Conservation (phyloP, 1,284 basidiomycete species). For the Microbotryomycetes sp. region DNA sequence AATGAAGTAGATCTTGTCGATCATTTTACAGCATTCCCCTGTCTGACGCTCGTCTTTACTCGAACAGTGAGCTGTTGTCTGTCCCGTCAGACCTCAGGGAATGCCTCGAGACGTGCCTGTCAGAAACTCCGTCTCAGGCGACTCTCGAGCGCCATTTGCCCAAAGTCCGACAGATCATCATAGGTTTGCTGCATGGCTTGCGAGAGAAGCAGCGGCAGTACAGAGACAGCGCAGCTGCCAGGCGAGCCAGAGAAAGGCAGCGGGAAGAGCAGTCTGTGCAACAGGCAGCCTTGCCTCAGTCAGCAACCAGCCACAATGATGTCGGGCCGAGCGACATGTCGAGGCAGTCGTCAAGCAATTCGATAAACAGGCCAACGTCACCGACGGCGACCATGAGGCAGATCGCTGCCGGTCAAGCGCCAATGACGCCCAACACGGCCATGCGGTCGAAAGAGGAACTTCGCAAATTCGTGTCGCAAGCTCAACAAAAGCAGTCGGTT, state of each 20-base stretch:
- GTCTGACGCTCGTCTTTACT: too few relatives aligned
- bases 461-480: slow-evolving; percentile 21
- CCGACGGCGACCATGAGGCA: neutral
- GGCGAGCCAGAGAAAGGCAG: slow-evolving; percentile 6
- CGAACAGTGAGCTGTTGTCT: slow-evolving; percentile 66
- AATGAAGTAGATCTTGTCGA: slow-evolving; percentile 82
- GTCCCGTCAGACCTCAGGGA: slow-evolving; percentile 83
- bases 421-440: slow-evolving; percentile 20
- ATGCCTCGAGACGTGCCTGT: slow-evolving; percentile 83
- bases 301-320: neutral
- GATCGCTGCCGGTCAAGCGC: neutral
- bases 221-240: slow-evolving; percentile 22
- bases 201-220: slow-evolving; percentile 83
- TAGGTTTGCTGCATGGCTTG: slow-evolving; percentile 80
- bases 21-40: too few relatives aligned
- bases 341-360: neutral
- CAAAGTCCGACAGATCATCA: slow-evolving; percentile 86
- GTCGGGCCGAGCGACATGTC: neutral
- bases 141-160: slow-evolving; percentile 87
- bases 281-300: slow-evolving; percentile 12
- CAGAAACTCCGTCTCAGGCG: slow-evolving; percentile 73
- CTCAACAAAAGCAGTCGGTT: slow-evolving; percentile 4
- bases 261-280: neutral
- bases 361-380: neutral
- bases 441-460: slow-evolving; percentile 19